These are phyloP conservation scores for Aureobasidium pullulans DNA, from an alignment of 2,329 filamentous ascomycete genomes.

Conservation along the genomic window DNA sequence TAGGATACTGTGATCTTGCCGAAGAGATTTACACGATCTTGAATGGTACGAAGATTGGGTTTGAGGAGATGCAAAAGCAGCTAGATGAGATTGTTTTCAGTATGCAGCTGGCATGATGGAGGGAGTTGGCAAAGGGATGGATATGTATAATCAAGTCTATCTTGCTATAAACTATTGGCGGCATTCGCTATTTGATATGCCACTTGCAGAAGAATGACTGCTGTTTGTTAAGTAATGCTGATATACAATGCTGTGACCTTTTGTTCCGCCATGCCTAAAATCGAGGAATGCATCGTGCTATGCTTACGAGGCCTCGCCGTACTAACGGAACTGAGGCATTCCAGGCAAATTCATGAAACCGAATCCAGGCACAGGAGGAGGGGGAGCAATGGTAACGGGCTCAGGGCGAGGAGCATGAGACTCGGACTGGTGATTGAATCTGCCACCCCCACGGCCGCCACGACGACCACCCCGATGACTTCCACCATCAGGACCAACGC, in stretches of 20 bases:
- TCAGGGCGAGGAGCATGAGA: slow-evolving; percentile 23
- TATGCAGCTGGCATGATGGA: too few species aligned
- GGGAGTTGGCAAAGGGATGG: too few species aligned
- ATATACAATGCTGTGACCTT: too few species aligned
- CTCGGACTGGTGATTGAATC: slow-evolving; percentile 15
- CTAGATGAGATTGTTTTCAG: too few species aligned
- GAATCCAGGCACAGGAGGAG: slow-evolving; percentile 33
- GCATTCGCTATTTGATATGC: too few species aligned
- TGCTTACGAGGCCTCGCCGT: not conserved
- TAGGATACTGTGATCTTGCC: not conserved
- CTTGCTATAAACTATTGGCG: too few species aligned
- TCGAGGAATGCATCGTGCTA: too few species aligned
- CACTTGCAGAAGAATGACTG: too few species aligned
- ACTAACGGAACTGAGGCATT: slow-evolving; percentile 13
- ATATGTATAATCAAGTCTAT: too few species aligned
- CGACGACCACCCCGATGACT: slow-evolving; percentile 23
- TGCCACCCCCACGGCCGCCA: slow-evolving; percentile 24
- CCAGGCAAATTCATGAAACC: slow-evolving; percentile 25
- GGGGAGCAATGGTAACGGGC: slow-evolving; percentile 32
- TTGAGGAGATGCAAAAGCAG: not conserved
- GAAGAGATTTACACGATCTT: not conserved
- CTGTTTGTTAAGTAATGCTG: too few species aligned
- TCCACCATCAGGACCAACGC: slow-evolving; percentile 28
- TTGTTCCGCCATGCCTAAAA: too few species aligned
- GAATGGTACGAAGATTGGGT: not conserved